Conservation (phyloP, 225 moss, liverwort and hornwort species). For the Physcomitrium patens region DNA sequence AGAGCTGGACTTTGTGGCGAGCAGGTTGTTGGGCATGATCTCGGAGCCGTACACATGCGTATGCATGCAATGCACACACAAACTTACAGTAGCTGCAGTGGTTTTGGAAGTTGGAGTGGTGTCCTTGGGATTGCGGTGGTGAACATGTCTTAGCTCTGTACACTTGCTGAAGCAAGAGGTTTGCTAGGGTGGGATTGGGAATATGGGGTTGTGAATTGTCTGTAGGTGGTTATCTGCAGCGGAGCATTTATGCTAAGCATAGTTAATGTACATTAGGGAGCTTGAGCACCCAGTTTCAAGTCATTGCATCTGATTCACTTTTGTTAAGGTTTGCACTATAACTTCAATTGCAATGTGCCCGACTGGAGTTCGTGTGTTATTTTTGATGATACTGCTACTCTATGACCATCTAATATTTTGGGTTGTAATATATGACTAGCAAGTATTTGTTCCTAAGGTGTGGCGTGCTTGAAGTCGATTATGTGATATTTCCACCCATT, state of each 20-base stretch:
- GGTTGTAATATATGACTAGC: too few species aligned
- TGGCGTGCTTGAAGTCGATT: too few species aligned
- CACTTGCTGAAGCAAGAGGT: slow-evolving; percentile 46
- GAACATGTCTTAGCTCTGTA: slow-evolving; percentile 39
- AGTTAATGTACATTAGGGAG: slow-evolving; percentile 61
- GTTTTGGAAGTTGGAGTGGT: slow-evolving; percentile 44
- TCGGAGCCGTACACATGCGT: neutral
- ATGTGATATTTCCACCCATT: too few species aligned
- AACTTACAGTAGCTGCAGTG: slow-evolving; percentile 29
- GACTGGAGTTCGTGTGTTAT: neutral
- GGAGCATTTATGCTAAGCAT: slow-evolving; percentile 46
- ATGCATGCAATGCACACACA: too few species aligned
- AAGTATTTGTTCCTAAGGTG: too few species aligned
- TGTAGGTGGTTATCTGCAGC: slow-evolving; percentile 39
- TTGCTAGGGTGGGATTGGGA: slow-evolving; percentile 52
- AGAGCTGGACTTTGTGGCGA: slow-evolving; percentile 42
- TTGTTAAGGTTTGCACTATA: slow-evolving; percentile 23
- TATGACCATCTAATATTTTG: too few species aligned
- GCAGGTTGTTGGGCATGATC: slow-evolving; percentile 29
- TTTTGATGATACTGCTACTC: too few species aligned
- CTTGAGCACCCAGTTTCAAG: slow-evolving; percentile 55
- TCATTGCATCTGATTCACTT: slow-evolving; percentile 41
- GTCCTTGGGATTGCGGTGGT: slow-evolving; percentile 28
- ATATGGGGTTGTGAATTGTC: slow-evolving; percentile 47
- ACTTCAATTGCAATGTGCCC: slow-evolving; percentile 28